Evolutionary conservation across 2,329 filamentous ascomycete genomes (phyloP).

Genomic region (Neurospora sp.): DNA sequence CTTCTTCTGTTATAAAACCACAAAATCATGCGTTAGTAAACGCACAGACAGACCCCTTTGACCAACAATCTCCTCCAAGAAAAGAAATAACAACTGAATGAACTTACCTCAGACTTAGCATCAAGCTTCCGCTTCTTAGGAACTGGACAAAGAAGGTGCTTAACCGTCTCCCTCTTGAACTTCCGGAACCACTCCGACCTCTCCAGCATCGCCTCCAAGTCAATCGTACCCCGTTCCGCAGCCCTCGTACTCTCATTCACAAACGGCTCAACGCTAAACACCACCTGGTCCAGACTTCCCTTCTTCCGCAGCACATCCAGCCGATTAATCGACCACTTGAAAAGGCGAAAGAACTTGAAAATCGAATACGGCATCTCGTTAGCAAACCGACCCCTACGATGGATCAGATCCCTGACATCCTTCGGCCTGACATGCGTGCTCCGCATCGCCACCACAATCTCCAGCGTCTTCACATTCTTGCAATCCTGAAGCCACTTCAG

Average conservation of each 20-base stretch:
- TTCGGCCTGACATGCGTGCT: neutral
- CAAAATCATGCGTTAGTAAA: neutral
- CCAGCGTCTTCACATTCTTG: neutral
- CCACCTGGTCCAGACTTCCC: neutral
- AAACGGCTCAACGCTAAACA: neutral
- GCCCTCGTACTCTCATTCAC: neutral
- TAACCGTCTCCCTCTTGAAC: neutral
- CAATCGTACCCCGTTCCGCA: neutral
- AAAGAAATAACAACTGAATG: neutral
- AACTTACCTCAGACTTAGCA: neutral
- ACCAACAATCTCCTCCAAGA: neutral
- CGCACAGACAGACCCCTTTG: neutral
- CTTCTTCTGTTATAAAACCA: neutral
- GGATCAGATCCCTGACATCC: neutral
- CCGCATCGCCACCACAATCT: neutral
- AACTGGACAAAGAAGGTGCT: neutral
- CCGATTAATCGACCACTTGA: neutral
- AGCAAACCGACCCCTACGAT: neutral
- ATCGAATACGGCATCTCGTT: neutral
- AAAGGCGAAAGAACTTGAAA: neutral
- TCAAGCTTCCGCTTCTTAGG: neutral
- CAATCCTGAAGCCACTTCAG: neutral
- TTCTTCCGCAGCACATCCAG: neutral
- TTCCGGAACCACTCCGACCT: neutral
- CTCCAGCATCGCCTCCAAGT: neutral